Evolutionary conservation across 1,284 basidiomycete species (phyloP), one percentile per base, ranked within the genome.

Genomic region (Malassezia psittaci): DNA sequence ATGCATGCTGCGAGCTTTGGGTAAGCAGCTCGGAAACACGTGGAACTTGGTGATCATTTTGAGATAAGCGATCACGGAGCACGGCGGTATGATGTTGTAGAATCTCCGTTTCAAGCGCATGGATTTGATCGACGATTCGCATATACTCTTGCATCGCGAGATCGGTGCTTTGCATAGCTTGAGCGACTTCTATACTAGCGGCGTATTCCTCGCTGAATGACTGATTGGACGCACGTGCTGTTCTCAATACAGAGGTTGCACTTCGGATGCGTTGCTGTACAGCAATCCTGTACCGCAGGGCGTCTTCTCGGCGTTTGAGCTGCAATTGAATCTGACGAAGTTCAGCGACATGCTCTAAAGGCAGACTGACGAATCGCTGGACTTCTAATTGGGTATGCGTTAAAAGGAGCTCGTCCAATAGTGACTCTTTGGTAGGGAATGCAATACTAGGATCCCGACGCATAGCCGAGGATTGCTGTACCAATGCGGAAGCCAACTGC

Each of bases 341-440:
- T 33, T 49, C 38, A 12, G 42, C 54, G 40, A 60, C 44, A 11
- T 43, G 24, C 51, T 52, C 49, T 13, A 55, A 19, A 16, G 51
- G 15, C 8, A 48, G 41, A n/a, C 43, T 37, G 4, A 36, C 16
- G 33, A 53, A 48, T 10, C 18, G 41, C 53, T 58, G 59, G 13
- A 57, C 53, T 21, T 59, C 57, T 11, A 52, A 32, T 19, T 48
- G 52, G 33, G 48, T 43, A 38, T 55, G 41, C 5, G 42, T 57
- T 54, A 48, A 43, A 44, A 36, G 24, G 12, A 39, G 13, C 36
- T 51, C 35, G 12, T 48, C 21, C 7, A 39, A 47, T 2, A 43
- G 35, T 40, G 37, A 7, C n/a, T n/a, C 38, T 19, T 15, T 15
- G 4, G 16, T 16, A 29, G n/a, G 29, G 10, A 2, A 19, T 35